Evolutionary conservation across 208 protist species (phyloP).

Genomic region (Porcisia hertigi): DNA sequence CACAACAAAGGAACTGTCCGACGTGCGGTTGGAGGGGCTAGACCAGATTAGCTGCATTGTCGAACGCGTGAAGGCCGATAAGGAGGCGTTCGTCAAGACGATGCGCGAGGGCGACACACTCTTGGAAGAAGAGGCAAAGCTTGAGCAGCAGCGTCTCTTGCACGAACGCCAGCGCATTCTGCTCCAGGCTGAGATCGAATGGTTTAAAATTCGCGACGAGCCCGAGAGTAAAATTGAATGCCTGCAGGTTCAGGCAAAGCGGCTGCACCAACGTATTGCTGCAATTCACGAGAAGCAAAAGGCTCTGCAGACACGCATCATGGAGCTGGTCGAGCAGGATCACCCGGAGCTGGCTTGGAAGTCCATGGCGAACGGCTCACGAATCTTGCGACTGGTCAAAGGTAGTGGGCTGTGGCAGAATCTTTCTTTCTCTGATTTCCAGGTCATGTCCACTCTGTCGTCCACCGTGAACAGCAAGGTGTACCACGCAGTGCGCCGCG

Average conservation of each 20-base stretch:
- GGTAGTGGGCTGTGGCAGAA: slow-evolving; percentile 75
- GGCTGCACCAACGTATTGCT: slow-evolving; percentile 36
- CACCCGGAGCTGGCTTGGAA: slow-evolving; percentile 77
- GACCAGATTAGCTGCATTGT: slow-evolving; percentile 32
- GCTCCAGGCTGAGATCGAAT: slow-evolving; percentile 75
- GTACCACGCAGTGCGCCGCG: slow-evolving; percentile 55
- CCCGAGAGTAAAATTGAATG: slow-evolving; percentile 36
- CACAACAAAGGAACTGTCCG: slow-evolving; percentile 46
- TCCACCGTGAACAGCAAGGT: slow-evolving; percentile 76
- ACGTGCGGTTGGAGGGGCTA: slow-evolving; percentile 43
- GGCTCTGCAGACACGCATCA: slow-evolving; percentile 50
- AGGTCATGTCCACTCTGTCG: slow-evolving; percentile 52
- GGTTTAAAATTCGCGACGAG: slow-evolving; percentile 69
- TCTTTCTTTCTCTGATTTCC: slow-evolving; percentile 64
- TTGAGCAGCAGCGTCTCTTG: slow-evolving; percentile 60
- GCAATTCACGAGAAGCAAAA: slow-evolving; percentile 46
- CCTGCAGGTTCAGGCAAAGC: slow-evolving; percentile 42
- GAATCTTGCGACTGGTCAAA: slow-evolving; percentile 66
- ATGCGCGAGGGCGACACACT: slow-evolving; percentile 47
- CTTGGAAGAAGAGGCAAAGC: slow-evolving; percentile 55
- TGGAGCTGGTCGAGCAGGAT: slow-evolving; percentile 53
- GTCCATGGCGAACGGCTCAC: slow-evolving; percentile 58
- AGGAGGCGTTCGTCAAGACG: slow-evolving; percentile 35
- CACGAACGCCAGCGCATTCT: slow-evolving; percentile 69
- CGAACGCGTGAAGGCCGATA: slow-evolving; percentile 41